Evolutionary conservation across 2,329 filamentous ascomycete genomes (phyloP).

Genomic region (Cladosporium sp.): DNA sequence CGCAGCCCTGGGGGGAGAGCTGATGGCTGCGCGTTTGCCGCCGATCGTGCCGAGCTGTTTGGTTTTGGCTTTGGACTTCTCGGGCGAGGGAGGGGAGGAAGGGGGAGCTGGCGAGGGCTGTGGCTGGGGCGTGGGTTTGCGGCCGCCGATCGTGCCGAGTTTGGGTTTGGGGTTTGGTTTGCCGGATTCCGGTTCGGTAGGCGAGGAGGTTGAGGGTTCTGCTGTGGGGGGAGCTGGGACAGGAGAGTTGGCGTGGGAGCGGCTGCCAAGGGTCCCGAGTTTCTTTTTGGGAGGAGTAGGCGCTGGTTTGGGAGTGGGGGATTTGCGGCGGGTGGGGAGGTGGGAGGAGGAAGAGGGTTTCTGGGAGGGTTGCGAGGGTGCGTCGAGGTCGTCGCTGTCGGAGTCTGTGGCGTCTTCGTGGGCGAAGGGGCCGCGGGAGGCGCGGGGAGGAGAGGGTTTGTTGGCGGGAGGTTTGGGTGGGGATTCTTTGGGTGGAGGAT

Average conservation of each 20-base stretch:
- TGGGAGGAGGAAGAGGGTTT: not conserved
- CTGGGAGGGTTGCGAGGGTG: not conserved
- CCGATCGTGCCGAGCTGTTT: conserved; percentile 20
- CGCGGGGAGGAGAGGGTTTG: not conserved
- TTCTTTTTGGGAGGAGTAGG: conserved; percentile 6
- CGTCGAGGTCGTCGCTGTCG: conserved; percentile 1
- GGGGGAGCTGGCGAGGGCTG: not conserved
- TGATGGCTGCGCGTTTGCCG: conserved; percentile 8
- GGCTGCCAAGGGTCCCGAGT: conserved; percentile 17
- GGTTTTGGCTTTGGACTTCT: not conserved
- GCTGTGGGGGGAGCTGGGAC: not conserved
- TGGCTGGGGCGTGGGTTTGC: not conserved
- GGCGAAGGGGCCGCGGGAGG: conserved; percentile 8
- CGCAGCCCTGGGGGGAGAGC: not conserved
- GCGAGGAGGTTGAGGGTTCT: not conserved
- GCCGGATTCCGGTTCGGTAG: not conserved
- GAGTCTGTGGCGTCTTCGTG: conserved; percentile 9
- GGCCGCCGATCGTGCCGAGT: conserved; percentile 19
- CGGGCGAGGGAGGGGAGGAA: not conserved
- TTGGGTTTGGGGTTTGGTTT: conserved; percentile 14
- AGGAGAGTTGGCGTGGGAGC: not conserved
- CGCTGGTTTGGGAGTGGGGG: not conserved
- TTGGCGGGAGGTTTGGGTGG: not conserved
- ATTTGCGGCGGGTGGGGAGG: conserved; percentile 5
- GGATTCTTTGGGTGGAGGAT: conserved; percentile 18